These are phyloP conservation scores for Dendrobium huoshanense DNA, from an alignment of 106 monocot species.

Conservation along the genomic window DNA sequence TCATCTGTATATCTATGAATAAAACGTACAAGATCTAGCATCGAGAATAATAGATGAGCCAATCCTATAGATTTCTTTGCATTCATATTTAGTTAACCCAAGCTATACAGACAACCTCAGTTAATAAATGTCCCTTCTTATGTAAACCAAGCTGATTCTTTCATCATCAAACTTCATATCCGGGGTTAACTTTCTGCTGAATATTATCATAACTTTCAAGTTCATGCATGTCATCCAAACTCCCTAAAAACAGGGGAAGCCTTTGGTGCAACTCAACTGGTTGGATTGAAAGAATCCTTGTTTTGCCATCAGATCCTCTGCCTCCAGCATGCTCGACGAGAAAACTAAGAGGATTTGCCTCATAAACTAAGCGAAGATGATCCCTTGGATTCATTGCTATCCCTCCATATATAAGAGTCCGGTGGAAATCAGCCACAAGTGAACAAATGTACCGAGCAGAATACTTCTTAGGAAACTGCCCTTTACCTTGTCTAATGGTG, in stretches of 20 bases:
- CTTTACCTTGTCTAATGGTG: constrained; percentile 83
- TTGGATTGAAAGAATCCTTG: constrained; percentile 74
- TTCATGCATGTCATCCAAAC: constrained; percentile 83
- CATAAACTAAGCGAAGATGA: constrained; percentile 91
- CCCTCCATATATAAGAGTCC: constrained; percentile 89
- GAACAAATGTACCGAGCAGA: constrained; percentile 95
- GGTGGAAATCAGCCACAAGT: constrained; percentile 87
- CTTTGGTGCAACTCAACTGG: constrained; percentile 90
- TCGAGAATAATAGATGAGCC: not conserved
- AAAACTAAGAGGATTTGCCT: constrained; percentile 95
- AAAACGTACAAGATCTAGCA: not conserved
- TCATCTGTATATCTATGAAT: not conserved
- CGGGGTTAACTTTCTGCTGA: constrained; percentile 96
- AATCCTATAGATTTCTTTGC: not conserved
- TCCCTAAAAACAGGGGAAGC: constrained; percentile 84
- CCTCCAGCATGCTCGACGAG: constrained; percentile 92
- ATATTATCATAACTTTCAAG: constrained; percentile 86
- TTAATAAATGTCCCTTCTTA: not conserved
- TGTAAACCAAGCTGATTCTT: not conserved
- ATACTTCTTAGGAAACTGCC: constrained; percentile 84
- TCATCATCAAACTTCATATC: constrained; percentile 77
- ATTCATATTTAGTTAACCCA: not conserved
- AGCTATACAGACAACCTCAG: not conserved
- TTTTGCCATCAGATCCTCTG: constrained; percentile 88
- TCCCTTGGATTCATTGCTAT: constrained; percentile 92